Base-by-base conservation (phyloP, 148 eudicot genomes). In the Diospyros kaki region DNA sequence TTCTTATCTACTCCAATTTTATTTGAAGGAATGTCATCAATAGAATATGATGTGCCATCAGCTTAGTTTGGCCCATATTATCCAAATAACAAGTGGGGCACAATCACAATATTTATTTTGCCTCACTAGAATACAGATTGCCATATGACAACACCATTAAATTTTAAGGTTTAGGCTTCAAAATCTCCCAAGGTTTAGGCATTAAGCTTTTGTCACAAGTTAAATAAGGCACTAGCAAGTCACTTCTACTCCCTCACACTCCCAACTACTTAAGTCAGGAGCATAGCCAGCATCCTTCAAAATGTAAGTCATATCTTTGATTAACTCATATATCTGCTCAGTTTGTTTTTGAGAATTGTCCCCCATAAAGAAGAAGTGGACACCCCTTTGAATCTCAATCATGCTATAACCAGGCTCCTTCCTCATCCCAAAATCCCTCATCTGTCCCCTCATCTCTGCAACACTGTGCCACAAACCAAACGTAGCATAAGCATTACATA, bases 381-480 rank as follows among this genome's bases (percentile, higher is more conserved):
- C 83, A 83, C 83, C 85, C 58, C 66, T 85, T 69, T 88, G 90
- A 46, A 87, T 78, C 84, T 91, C 98, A 80, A 93, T 89, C 86
- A 91, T 87, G 81, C 98, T 93, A 79, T 84, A 86, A 59, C 86
- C 93, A 50, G 98, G 92, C 70, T 89, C 92, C 86, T 91, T 93
- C 79, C 79, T 87, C 78, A 93, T 78, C 42, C 91, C 90, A 56
- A 67, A 79, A 39, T 83, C 87, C 82, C 79, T 93, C 93, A 93
- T 86, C 63, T 80, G 75, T 44, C 91, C 87, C 87, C 98, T 85
- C 73, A 85, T 73, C 55, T 86, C 84, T 44, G 97, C 92, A 54
- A 88, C 93, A 72, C 79, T 81, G 66, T 84, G 82, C 89, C 91
- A 89, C 71, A 86, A 66, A 44, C 90, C 96, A 77, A 80, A 78